Conservation (phyloP, 148 eudicot species). For the Euryodendron excelsum region DNA sequence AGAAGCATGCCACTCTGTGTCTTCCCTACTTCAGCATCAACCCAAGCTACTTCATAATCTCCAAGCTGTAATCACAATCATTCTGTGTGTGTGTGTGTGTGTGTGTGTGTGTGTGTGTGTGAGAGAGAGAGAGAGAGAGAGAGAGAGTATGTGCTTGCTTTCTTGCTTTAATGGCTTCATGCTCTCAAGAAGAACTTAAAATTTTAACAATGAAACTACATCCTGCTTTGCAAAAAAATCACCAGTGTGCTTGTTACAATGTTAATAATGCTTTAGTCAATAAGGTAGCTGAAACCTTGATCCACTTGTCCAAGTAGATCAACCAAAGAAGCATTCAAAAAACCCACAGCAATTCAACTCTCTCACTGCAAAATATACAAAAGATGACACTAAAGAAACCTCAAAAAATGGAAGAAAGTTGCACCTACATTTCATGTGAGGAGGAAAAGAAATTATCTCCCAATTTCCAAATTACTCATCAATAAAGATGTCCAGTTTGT, state of each 20-base stretch:
- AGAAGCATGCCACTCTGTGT: conserved; percentile 65
- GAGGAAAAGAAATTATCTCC: conserved; percentile 18
- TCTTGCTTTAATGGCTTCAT: neutral
- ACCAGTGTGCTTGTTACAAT: neutral
- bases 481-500: neutral
- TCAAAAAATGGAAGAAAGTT: conserved; percentile 46
- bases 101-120: no score
- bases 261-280: neutral
- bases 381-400: neutral
- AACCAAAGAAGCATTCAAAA: neutral
- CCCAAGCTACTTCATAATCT: conserved; percentile 94
- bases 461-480: conserved; percentile 5
- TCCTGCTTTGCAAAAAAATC: neutral
- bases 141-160: neutral
- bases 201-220: neutral
- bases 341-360: neutral
- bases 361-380: neutral
- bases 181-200: neutral
- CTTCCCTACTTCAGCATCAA: conserved; percentile 87
- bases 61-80: conserved; percentile 74
- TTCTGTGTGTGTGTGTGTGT: no score
- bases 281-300: neutral
- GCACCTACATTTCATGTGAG: conserved; percentile 50
- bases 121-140: conserved; percentile 10
- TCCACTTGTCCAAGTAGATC: neutral